These are phyloP conservation scores for Podaxis carcinomalis DNA, from an alignment of 768 basidiomycete genomes.

Conservation along the genomic window DNA sequence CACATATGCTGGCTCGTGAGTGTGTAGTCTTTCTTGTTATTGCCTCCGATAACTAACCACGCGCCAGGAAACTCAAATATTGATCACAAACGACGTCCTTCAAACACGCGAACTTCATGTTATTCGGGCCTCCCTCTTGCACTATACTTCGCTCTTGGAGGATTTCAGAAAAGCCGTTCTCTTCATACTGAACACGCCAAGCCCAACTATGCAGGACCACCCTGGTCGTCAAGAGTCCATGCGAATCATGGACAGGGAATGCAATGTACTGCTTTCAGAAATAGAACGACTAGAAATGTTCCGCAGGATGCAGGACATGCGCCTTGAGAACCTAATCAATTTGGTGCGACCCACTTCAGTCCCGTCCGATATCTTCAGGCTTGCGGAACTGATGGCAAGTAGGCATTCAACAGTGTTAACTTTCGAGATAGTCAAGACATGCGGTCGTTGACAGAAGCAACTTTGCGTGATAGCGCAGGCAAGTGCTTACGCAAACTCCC, in stretches of 20 bases:
- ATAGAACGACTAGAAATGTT: conserved; percentile 44
- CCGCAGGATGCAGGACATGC: conserved; percentile 37
- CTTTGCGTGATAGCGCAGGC: conserved; percentile 27
- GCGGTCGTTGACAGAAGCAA: conserved; percentile 31
- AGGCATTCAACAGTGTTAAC: conserved; percentile 44
- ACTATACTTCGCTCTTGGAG: conserved; percentile 47
- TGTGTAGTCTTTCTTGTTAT: background rate
- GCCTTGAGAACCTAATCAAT: conserved; percentile 46
- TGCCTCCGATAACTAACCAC: background rate
- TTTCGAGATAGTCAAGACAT: conserved; percentile 39
- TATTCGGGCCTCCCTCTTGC: conserved; percentile 50
- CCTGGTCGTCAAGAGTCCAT: conserved; percentile 17
- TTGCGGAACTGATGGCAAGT: background rate
- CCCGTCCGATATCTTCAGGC: background rate
- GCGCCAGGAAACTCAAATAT: conserved; percentile 36
- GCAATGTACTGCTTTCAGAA: conserved; percentile 41
- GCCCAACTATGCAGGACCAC: conserved; percentile 44
- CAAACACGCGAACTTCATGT: conserved; percentile 49
- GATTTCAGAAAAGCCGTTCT: conserved; percentile 45
- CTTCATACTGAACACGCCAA: conserved; percentile 40
- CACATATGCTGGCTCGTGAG: conserved; percentile 48
- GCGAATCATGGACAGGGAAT: conserved; percentile 37
- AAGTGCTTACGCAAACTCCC: background rate
- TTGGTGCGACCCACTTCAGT: conserved; percentile 24
- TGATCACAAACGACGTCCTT: conserved; percentile 29